Evolutionary conservation across 495 filamentous ascomycete genomes (phyloP), one percentile per base, ranked within the genome.

Genomic region (Aspergillus nanangensis): DNA sequence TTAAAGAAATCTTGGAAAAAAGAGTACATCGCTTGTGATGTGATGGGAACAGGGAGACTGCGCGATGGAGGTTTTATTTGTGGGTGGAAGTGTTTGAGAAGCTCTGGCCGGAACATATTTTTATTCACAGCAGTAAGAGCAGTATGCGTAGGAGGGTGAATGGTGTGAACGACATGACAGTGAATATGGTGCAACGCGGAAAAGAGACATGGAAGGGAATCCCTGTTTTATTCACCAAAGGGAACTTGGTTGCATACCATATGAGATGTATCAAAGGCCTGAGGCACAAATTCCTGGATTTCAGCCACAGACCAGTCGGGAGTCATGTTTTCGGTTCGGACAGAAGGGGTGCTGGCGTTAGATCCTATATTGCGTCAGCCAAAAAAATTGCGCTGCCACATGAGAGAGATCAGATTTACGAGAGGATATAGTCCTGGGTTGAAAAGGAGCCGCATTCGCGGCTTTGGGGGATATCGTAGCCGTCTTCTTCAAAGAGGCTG

Each of bases 391-490:
- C 9, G 25, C 29, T 18, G 22, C 35, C 9, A 8, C 9, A 29
- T 25, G 37, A 22, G n/a, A 25, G 20, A 33, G 22, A 41, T 4
- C 38, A 20, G 35, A 25, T 65, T 45, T 67, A 72, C 72, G 71
- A 54, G 72, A 69, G 48, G 63, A 57, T 17, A 65, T 45, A 42
- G 56, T 63, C 55, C 72, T 76, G 14, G 93, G 93, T 31, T 89
- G 95, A 54, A 98, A 98, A 9, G 90, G 84, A 39, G 88, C 86
- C n/a, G 93, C 93, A 66, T 74, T 90, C 2, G 84, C 94, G 47
- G 87, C 83, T 65, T 91, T 89, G 1, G 90, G 89, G 4, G 91
- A 92, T 47, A 97, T 84, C 15, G 77, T 74, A 24, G 78, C 74
- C 8, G 76, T 70, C 57, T 88, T 89, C 52, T 83, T 85, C 14